A percentile compares a stretch with the other conserved stretches of the same genome.
These are phyloP conservation scores for Reticulascus tulasneorum DNA, from an alignment of 2,329 filamentous ascomycete genomes.

Conservation along the genomic window DNA sequence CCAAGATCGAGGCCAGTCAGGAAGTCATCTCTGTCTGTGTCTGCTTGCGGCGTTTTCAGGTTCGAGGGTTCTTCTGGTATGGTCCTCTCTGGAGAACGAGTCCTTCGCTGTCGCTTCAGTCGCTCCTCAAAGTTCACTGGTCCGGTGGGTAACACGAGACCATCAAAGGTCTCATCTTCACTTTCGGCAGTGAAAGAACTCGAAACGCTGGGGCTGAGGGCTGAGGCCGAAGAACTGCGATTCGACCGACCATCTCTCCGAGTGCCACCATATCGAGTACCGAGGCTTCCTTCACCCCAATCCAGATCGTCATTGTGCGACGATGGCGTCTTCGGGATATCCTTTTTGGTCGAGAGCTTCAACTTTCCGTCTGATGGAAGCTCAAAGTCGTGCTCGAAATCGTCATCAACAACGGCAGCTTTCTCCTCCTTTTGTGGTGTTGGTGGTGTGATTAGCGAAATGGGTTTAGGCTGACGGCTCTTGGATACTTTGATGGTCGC, in stretches of 20 bases:
- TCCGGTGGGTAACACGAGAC: conserved; percentile 79
- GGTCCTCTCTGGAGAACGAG: conserved; percentile 50
- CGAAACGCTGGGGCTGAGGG: conserved; percentile 86
- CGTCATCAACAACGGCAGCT: conserved; percentile 44
- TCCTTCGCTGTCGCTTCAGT: conserved; percentile 66
- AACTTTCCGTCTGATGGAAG: conserved; percentile 64
- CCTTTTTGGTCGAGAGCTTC: conserved; percentile 56
- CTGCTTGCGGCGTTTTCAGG: conserved; percentile 27
- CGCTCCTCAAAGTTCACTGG: conserved; percentile 80
- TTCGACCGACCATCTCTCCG: conserved; percentile 73
- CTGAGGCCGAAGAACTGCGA: conserved; percentile 82
- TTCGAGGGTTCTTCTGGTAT: conserved; percentile 31
- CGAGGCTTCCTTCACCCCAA: conserved; percentile 90
- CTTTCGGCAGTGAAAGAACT: conserved; percentile 90
- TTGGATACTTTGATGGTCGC: conserved; percentile 68
- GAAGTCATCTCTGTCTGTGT: conserved; percentile 68
- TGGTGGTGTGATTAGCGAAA: conserved; percentile 53
- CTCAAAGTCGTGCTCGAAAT: conserved; percentile 71
- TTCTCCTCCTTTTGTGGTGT: conserved; percentile 44
- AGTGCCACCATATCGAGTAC: conserved; percentile 85
- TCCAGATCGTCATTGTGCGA: conserved; percentile 73
- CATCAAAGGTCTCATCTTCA: conserved; percentile 87
- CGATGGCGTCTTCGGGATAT: conserved; percentile 60
- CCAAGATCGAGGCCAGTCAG: conserved; percentile 84
- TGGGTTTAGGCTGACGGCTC: conserved; percentile 45